Conservation (phyloP, 2,329 filamentous ascomycete species). For the Diaporthe citrichinensis region DNA sequence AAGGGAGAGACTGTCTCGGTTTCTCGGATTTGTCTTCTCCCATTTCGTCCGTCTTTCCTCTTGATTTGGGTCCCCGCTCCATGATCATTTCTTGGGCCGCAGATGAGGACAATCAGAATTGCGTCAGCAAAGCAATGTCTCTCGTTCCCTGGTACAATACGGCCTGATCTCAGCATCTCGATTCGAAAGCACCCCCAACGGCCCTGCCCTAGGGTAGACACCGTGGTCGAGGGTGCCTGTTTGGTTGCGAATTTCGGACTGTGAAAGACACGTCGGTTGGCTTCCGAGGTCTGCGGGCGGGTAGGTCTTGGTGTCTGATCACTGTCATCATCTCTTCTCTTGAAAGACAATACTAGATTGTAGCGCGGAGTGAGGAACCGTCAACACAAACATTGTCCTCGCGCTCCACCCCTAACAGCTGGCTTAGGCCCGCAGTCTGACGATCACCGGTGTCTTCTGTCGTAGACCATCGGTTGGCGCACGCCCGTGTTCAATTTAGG, state of each 20-base stretch:
- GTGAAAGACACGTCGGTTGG: neutral
- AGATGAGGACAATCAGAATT: neutral
- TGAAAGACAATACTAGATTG: neutral
- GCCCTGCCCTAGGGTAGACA: neutral
- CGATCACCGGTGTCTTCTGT: neutral
- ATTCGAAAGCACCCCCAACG: neutral
- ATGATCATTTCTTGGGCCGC: too few species aligned
- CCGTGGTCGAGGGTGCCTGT: neutral
- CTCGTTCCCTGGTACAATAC: neutral
- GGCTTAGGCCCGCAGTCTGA: too few species aligned
- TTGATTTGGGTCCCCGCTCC: neutral
- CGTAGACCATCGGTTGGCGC: too few species aligned
- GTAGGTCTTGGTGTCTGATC: too few species aligned
- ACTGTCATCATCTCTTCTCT: neutral
- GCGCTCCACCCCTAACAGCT: neutral
- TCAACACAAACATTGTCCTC: neutral
- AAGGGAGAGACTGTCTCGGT: neutral
- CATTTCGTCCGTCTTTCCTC: neutral
- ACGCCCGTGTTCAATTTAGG: neutral
- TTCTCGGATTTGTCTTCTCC: neutral
- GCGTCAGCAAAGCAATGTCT: too few species aligned
- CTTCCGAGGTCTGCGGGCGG: neutral
- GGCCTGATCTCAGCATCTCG: neutral
- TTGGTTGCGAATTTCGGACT: neutral
- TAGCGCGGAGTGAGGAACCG: too few species aligned